Percentiles rank a stretch among this genome's conserved stretches.
These are phyloP conservation scores for Neurospora sp. DNA, from an alignment of 2,329 filamentous ascomycete genomes.

Conservation along the genomic window DNA sequence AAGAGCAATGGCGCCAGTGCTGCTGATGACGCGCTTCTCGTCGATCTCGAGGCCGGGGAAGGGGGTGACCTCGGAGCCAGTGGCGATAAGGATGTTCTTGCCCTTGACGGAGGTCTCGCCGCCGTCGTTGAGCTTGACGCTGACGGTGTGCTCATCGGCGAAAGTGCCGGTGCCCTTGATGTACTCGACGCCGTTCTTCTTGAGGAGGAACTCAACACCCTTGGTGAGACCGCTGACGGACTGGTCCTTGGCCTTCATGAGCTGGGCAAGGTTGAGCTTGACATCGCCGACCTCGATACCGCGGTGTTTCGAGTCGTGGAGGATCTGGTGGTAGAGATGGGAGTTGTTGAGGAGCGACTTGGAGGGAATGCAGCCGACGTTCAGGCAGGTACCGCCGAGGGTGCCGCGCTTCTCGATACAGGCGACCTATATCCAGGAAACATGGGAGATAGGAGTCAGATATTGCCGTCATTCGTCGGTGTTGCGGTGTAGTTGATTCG, in stretches of 20 bases:
- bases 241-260: constrained; percentile 98
- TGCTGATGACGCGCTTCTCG: constrained; percentile 94
- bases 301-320: constrained; percentile 93
- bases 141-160: constrained; percentile 80
- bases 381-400: constrained; percentile 93
- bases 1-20: constrained; percentile 85
- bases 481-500: not conserved
- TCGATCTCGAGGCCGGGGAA: constrained; percentile 95
- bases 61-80: constrained; percentile 87
- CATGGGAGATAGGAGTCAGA: not conserved
- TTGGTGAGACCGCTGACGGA: constrained; percentile 86
- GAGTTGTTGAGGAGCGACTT: constrained; percentile 99
- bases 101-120: constrained; percentile 77
- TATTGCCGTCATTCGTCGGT: not conserved
- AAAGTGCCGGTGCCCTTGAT: constrained; percentile 89
- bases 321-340: constrained; percentile 91
- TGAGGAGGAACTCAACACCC: constrained; percentile 95
- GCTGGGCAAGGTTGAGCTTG: constrained; percentile 84
- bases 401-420: constrained; percentile 98
- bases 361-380: constrained; percentile 98
- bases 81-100: constrained; percentile 98
- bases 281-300: constrained; percentile 97
- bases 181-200: constrained; percentile 99
- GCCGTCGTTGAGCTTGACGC: constrained; percentile 81
- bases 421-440: constrained; percentile 52